These are phyloP conservation scores for Bassia scoparia DNA, from an alignment of 148 eudicot genomes.

Conservation along the genomic window DNA sequence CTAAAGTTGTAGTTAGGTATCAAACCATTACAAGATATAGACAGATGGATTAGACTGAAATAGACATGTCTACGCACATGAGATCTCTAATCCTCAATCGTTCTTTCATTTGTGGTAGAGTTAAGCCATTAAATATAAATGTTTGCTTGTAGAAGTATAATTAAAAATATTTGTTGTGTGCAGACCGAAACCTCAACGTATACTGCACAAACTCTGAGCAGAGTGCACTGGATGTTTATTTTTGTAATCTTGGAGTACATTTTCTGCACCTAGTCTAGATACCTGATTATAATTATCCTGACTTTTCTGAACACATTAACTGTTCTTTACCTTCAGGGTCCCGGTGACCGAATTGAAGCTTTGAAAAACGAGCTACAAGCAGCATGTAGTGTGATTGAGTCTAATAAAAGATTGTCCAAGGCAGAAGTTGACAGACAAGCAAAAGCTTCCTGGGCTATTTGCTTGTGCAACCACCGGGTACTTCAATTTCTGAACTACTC, in stretches of 20 bases:
- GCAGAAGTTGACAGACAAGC: slow-evolving; percentile 48
- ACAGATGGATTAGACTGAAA: too few species aligned
- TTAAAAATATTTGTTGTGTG: too few species aligned
- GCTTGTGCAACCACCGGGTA: slow-evolving; percentile 60
- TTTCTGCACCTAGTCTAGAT: neutral
- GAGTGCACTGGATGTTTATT: neutral
- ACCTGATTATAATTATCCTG: neutral
- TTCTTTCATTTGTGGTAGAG: too few species aligned
- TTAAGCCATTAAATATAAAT: too few species aligned
- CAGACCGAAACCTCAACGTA: neutral
- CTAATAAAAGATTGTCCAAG: slow-evolving; percentile 38
- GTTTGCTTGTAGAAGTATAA: too few species aligned
- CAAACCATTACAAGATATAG: too few species aligned
- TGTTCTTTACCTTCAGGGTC: slow-evolving; percentile 29
- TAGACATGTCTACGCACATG: too few species aligned
- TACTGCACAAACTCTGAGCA: neutral
- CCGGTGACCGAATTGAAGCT: slow-evolving; percentile 37
- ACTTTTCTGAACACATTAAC: neutral
- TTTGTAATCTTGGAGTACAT: neutral
- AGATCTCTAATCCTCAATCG: too few species aligned
- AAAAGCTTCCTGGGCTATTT: slow-evolving; percentile 68
- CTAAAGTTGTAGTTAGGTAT: too few species aligned
- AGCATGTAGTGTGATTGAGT: slow-evolving; percentile 28
- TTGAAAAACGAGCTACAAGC: slow-evolving; percentile 38
- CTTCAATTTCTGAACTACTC: neutral